Evolutionary conservation across 75 land plant species (phyloP).

Genomic region (Picea sitchensis): DNA sequence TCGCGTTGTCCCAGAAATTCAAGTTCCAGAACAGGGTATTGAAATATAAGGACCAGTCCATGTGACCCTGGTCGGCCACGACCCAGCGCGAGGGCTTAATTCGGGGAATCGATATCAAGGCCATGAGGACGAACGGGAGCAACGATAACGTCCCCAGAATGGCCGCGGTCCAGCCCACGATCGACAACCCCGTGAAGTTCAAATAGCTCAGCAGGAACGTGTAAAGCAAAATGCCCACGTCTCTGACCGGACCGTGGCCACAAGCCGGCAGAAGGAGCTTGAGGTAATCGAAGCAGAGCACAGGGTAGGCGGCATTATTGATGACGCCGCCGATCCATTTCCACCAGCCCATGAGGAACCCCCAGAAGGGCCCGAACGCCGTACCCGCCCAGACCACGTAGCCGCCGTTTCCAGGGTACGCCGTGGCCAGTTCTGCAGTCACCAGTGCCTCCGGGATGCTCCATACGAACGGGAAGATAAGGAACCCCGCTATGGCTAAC

Average conservation of each 20-base stretch:
- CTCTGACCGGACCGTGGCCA: constrained; percentile 42
- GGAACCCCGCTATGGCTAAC: constrained; percentile 69
- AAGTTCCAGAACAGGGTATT: constrained; percentile 92
- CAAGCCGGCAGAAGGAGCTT: constrained; percentile 48
- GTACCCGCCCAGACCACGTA: constrained; percentile 70
- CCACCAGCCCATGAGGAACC: constrained; percentile 58
- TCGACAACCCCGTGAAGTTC: constrained; percentile 72
- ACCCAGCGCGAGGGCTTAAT: constrained; percentile 52
- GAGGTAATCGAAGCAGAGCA: constrained; percentile 73
- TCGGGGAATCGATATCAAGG: constrained; percentile 44
- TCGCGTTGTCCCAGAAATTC: constrained; percentile 88
- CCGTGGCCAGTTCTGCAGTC: constrained; percentile 81
- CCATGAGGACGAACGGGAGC: constrained; percentile 48
- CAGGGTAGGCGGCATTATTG: constrained; percentile 76
- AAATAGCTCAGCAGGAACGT: constrained; percentile 53
- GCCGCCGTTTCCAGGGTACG: constrained; percentile 80
- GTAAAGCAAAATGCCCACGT: constrained; percentile 36
- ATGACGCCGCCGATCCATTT: constrained; percentile 65
- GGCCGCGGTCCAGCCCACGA: constrained; percentile 66
- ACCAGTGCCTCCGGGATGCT: constrained; percentile 83
- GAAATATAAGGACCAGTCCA: constrained; percentile 64
- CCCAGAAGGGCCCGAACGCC: constrained; percentile 67
- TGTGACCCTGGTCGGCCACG: constrained; percentile 17
- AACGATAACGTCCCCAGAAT: constrained; percentile 46
- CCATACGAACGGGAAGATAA: constrained; percentile 83